Conservation (phyloP, 2,329 filamentous ascomycete species). For the Aspergillus neoniger region DNA sequence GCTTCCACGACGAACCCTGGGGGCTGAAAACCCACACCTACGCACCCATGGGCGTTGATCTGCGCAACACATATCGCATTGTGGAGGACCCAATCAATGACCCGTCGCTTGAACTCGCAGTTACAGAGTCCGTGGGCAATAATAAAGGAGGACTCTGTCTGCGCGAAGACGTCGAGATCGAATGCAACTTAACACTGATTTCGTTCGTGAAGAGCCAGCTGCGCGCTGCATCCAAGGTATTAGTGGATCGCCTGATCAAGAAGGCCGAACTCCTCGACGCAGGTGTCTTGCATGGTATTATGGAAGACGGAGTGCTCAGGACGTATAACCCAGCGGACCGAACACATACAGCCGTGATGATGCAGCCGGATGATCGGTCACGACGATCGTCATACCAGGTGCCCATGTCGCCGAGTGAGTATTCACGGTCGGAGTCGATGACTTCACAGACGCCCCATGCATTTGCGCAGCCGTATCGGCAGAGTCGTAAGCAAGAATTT, state of each 20-base stretch:
- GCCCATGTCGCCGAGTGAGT: not conserved
- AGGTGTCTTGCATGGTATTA: conserved; percentile 13
- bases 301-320: conserved; percentile 8
- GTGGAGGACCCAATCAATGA: conserved; percentile 65
- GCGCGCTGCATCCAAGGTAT: conserved; percentile 69
- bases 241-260: conserved; percentile 66
- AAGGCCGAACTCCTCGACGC: conserved; percentile 49
- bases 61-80: conserved; percentile 76
- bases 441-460: not conserved
- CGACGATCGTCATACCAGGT: not conserved
- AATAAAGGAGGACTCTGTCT: conserved; percentile 70
- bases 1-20: conserved; percentile 72
- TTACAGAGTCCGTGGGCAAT: conserved; percentile 26
- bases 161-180: conserved; percentile 82
- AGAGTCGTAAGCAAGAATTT: not conserved
- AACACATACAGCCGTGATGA: not conserved
- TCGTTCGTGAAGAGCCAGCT: conserved; percentile 80
- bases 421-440: not conserved
- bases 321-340: conserved; percentile 11
- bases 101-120: no score
- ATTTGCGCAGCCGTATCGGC: not conserved
- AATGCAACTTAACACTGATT: conserved; percentile 74
- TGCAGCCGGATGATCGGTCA: not conserved
- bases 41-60: conserved; percentile 77
- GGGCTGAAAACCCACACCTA: conserved; percentile 83